Evolutionary conservation across 1,139 yeast genomes (phyloP), one percentile per base, ranked within the genome.

Genomic region (Geotrichum australiense): DNA sequence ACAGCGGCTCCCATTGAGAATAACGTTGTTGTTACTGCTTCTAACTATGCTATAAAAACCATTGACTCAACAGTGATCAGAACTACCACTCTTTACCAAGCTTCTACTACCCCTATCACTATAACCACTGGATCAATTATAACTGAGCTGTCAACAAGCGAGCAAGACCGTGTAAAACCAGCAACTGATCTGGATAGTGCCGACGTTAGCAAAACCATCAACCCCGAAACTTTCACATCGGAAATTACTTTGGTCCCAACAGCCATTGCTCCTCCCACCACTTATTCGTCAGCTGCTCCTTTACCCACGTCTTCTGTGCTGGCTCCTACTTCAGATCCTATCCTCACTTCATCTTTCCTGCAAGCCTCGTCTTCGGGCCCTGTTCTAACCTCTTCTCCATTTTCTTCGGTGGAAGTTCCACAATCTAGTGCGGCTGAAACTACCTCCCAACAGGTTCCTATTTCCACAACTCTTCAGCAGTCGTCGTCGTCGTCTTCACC

Each of bases 81-180:
- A 2, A 53, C 58, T 2, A 52, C 56, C 3, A 59, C 65, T 5
- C 47, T 61, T 5, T 57, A 53, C 44, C 45, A 46, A 19, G 55
- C 55, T 5, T 51, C 62, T 4, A 52, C 61, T 20, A 47, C 53
- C 16, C 58, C 54, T 22, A 53, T 52, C 22, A 48, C 52, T 20
- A 42, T 46, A 5, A 51, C 53, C 5, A 48, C 56, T 5, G 61
- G 64, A 6, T 50, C 57, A 1, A 47, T 58, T 15, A 44, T 53
- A 31, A 57, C 63, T 4, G 48, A 53, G n/a, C 50, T 62, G 27
- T 37, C 56, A 6, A 47, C 56, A 26, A 48, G 54, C 16, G 52
- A 55, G 27, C 48, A 50, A 2, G 49, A 61, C 26, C 64, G 63
- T 5, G 64, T 61, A 3, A 48, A 58, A 3, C 60, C 43, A 10